Conservation (phyloP, 2,329 filamentous ascomycete species). For the Pseudopithomyces maydicus region DNA sequence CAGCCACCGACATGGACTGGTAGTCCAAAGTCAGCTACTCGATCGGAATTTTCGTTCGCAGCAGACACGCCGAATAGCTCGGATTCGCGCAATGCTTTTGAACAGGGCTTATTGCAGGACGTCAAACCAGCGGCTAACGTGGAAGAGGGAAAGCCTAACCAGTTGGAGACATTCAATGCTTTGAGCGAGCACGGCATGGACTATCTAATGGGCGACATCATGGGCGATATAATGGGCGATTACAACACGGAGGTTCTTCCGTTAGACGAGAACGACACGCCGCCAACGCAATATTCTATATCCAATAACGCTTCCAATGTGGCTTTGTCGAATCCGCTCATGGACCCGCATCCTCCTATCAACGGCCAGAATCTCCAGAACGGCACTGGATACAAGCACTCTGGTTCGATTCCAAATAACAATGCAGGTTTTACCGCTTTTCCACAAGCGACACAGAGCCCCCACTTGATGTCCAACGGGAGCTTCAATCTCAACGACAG, state of each 20-base stretch:
- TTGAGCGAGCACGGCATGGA: slow-evolving; percentile 33
- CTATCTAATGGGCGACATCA: slow-evolving; percentile 32
- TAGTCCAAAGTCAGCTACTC: slow-evolving; percentile 14
- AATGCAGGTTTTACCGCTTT: background rate
- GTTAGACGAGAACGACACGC: background rate
- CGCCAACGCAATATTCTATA: background rate
- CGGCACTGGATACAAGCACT: background rate
- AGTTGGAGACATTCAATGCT: slow-evolving; percentile 19
- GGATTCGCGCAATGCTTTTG: background rate
- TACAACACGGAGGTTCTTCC: slow-evolving; percentile 10
- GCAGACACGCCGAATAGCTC: slow-evolving; percentile 4
- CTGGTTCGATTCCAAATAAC: background rate
- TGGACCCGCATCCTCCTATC: background rate
- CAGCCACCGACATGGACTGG: slow-evolving; percentile 27
- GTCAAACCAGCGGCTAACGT: background rate
- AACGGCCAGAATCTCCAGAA: background rate
- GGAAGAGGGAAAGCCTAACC: background rate
- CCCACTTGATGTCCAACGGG: slow-evolving; percentile 17
- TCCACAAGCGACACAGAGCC: slow-evolving; percentile 1
- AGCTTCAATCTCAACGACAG: slow-evolving; percentile 25
- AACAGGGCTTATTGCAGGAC: background rate
- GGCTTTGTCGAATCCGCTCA: background rate
- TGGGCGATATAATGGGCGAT: slow-evolving; percentile 35
- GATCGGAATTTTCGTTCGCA: background rate
- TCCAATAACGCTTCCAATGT: background rate